A percentile compares a stretch with the other conserved stretches of the same genome.
These are phyloP conservation scores for Verticillium tricorpus DNA, from an alignment of 2,329 filamentous ascomycete species.

Conservation along the genomic window DNA sequence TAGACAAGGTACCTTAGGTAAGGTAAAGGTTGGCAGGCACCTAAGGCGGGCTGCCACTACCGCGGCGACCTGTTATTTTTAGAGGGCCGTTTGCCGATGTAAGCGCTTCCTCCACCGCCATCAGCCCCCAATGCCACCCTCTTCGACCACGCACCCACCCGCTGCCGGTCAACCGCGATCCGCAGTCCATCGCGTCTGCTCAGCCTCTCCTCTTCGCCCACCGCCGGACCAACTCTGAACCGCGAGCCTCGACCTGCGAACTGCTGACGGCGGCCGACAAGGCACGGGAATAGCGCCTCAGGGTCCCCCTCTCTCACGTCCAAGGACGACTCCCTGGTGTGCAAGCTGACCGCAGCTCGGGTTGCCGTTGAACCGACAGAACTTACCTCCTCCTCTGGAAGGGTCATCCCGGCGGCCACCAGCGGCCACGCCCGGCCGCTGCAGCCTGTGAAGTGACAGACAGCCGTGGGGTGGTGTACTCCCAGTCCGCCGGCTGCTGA, in stretches of 20 bases:
- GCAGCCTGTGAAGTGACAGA: not conserved
- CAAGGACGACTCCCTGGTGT: not conserved
- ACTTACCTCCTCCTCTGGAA: not conserved
- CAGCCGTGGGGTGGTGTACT: not conserved
- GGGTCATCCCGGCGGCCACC: not conserved
- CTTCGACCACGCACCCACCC: no score
- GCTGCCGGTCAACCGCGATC: no score
- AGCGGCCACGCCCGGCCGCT: not conserved
- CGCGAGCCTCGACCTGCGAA: not conserved
- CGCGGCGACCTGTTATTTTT: not conserved
- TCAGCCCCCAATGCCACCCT: no score
- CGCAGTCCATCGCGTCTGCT: not conserved
- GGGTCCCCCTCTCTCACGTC: not conserved
- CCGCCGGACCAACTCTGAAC: not conserved
- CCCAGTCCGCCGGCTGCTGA: not conserved
- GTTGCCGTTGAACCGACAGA: not conserved
- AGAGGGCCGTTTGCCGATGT: not conserved
- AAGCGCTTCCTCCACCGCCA: not conserved
- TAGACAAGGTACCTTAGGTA: no score
- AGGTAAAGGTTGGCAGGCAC: no score
- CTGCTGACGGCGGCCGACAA: not conserved
- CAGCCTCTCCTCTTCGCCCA: not conserved
- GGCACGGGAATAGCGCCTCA: not conserved
- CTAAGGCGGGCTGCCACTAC: no score
- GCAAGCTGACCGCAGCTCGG: not conserved